Base-by-base conservation (phyloP, 148 eudicot species). In the Cornus kousa region DNA sequence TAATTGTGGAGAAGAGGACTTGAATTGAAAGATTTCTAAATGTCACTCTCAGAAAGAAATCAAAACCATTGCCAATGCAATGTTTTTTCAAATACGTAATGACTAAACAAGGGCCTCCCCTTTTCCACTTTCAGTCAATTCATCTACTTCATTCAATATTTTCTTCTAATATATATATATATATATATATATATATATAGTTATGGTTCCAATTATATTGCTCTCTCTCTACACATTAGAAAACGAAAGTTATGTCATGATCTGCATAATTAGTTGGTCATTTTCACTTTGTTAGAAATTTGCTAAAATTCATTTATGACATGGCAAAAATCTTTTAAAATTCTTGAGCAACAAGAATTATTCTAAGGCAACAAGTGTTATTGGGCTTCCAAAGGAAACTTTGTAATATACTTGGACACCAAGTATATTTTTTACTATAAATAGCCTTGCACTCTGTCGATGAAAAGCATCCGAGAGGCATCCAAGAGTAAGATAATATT, bases 1-100 rank as follows among this genome's bases (percentile, higher is more conserved):
- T 77, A 82, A 78, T 78, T 82, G 71, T 39, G 32, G 37, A 23
- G 74, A n/a, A 75, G 59, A 62, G 73, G 66, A 55, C 28, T 55
- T 46, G 57, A 72, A 71, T 65, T 79, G 64, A 72, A 79, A 43
- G 71, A 79, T 65, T 74, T 35, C 53, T 5, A 73, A 71, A 70
- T 33, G 32, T 57, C 46, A 43, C 74, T 22, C 32, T 24, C 66
- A 72, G 48, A 70, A 43, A 43, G 48, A 43, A 43, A 43, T 43
- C 12, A 19, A n/a, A 62, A 62, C 0, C 24, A 48, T 48, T 17
- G 14, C 64, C 64, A 57, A 13, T 57, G 64, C 64, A 70, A 70
- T 70, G 46, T 70, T 70, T 23, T 70, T 70, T 70, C 50, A 70
- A 70, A 70, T 70, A 14, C 72, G 11, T 62, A n/a, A n/a, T 62